A percentile compares a stretch with the other conserved stretches of the same genome.
Evolutionary conservation across 352 stramenopile genomes (phyloP).

Genomic region (Pythium dissotocum): DNA sequence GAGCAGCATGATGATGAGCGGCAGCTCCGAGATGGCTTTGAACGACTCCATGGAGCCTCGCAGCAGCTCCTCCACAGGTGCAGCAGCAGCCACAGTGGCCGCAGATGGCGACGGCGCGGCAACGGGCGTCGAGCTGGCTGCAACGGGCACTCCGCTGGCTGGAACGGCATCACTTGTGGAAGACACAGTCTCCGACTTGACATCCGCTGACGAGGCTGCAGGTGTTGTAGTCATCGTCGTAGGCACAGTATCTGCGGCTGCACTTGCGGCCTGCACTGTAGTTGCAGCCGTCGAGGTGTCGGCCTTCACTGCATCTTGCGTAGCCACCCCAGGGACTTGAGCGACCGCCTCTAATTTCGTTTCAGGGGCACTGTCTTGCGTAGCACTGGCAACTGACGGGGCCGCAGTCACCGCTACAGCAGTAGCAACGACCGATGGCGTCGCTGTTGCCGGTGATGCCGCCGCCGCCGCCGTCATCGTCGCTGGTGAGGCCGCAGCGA

Average conservation of each 20-base stretch:
- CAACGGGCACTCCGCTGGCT: neutral
- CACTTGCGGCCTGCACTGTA: neutral
- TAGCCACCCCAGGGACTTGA: neutral
- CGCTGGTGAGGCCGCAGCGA: neutral
- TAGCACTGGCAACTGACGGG: neutral
- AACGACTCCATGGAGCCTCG: constrained; percentile 91
- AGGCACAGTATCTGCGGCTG: neutral
- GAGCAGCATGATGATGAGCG: constrained; percentile 98
- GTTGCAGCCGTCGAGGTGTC: neutral
- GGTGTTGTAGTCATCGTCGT: neutral
- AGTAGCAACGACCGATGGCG: neutral
- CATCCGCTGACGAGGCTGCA: neutral
- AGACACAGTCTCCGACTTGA: neutral
- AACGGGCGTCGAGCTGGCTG: neutral
- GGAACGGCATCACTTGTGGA: neutral
- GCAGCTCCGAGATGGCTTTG: constrained; percentile 96
- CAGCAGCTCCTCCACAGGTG: constrained; percentile 41
- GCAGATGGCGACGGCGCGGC: neutral
- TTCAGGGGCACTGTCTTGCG: constrained; percentile 1
- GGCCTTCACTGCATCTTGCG: neutral
- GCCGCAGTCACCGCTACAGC: neutral
- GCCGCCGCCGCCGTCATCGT: constrained; percentile 14
- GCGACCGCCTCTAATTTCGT: neutral
- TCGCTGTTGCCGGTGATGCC: neutral
- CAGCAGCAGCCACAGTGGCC: neutral